Evolutionary conservation across 257 asterid species (phyloP), one percentile per base, ranked within the genome.

Genomic region (Misopates orontium): DNA sequence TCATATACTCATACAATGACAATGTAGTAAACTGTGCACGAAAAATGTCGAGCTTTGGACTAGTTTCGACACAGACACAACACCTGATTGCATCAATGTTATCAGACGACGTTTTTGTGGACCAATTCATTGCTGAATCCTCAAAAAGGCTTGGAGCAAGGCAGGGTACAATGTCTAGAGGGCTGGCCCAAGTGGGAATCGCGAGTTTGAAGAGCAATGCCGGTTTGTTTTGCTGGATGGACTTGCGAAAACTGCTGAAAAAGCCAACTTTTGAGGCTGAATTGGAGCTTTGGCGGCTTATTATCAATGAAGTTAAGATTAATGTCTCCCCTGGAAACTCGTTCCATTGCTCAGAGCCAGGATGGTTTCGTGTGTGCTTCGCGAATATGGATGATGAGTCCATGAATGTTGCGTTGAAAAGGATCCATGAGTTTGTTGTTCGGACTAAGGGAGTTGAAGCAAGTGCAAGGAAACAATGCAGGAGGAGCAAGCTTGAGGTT

Each of bases 351-450:
- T 67, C 81, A 0, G 94, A 91, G 77, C 82, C 98, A 0, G 96
- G 98, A 6, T 91, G 96, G 96, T 91, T 91, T 39, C 56, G 98
- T 0, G 98, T 88, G 1, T 91, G 96, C 71, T 88, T 83, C 6
- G 98, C 94, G 0, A 91, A 91, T 12, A 91, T 91, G 95, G 94
- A 88, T 1, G 91, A 84, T 2, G 95, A 88, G 48, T 78, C 79
- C 1, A 56, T 73, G 80, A 65, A 21, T 53, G 73, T 73, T 19
- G 94, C 95, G 0, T 50, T 91, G 11, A 69, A 40, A 4, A 80
- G 96, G 71, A 91, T 91, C 22, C 73, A 51, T 2, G 73, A 76
- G 50, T 85, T 88, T 60, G 94, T 86, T 61, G 62, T 67, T 5
- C 78, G 73, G n/a, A 68, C 18, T 9, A 83, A 74, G 62, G 75